These are phyloP conservation scores for Perkinsus olseni DNA, from an alignment of 169 alveolate species.

Conservation along the genomic window DNA sequence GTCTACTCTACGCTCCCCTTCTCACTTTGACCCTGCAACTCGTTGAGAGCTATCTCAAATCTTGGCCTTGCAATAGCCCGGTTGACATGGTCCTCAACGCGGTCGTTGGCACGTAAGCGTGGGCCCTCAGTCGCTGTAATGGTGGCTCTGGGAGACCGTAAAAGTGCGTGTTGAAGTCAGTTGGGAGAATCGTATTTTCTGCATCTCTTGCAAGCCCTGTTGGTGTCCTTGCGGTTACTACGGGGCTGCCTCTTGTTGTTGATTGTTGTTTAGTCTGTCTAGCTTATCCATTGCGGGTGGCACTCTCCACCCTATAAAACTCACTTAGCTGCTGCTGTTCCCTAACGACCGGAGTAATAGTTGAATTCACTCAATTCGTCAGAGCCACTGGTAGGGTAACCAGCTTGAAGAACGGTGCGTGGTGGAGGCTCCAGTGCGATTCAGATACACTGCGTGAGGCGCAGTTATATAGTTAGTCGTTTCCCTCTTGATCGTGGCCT, in stretches of 20 bases:
- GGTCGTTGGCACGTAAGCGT: constrained; percentile 3
- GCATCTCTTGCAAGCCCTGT: not conserved
- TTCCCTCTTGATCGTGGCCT: not conserved
- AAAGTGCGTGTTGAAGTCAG: not conserved
- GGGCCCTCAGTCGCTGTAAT: not conserved
- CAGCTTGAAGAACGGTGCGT: no score
- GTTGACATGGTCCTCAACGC: not conserved
- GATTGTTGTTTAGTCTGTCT: no score
- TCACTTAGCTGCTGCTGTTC: no score
- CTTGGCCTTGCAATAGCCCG: constrained; percentile 1
- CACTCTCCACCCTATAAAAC: no score
- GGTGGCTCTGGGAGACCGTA: not conserved
- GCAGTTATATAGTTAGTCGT: not conserved
- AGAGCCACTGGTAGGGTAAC: no score
- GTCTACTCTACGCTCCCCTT: not conserved
- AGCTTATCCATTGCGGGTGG: no score
- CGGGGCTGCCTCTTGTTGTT: no score
- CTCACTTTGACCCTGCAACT: not conserved
- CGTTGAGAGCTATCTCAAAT: not conserved
- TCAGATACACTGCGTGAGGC: not conserved
- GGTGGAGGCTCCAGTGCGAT: not conserved
- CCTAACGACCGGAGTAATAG: no score
- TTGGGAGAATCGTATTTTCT: not conserved
- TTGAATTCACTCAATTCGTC: no score
- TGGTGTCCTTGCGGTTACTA: not conserved